These are phyloP conservation scores for Boletus insuetus DNA, from an alignment of 768 basidiomycete species.

Conservation along the genomic window DNA sequence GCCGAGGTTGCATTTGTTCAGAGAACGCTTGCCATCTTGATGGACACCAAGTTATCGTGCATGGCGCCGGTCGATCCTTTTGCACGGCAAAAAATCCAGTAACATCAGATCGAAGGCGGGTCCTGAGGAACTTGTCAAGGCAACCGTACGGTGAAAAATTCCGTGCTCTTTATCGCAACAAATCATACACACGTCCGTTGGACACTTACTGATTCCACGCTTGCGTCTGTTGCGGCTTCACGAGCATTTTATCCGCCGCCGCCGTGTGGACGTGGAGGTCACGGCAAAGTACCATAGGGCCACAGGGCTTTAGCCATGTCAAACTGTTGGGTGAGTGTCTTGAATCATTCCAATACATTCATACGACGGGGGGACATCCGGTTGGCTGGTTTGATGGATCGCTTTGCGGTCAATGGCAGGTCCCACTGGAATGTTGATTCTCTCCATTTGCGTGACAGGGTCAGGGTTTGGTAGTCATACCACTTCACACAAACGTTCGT, in stretches of 20 bases:
- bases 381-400: not conserved
- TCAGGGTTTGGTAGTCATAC: conserved; percentile 12
- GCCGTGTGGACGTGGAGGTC: not conserved
- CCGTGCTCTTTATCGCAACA: conserved; percentile 15
- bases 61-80: not conserved
- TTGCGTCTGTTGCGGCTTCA: conserved; percentile 10
- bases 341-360: conserved; percentile 25
- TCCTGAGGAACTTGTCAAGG: conserved; percentile 7
- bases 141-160: conserved; percentile 24
- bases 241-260: conserved; percentile 8
- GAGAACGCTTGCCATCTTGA: conserved; percentile 6
- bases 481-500: conserved; percentile 23
- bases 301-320: not conserved
- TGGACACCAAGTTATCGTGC: not conserved
- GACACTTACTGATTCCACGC: conserved; percentile 19
- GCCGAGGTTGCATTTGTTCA: not conserved
- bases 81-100: not conserved
- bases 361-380: conserved; percentile 18
- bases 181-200: conserved; percentile 12
- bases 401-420: not conserved
- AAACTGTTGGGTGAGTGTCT: conserved; percentile 27
- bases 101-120: not conserved
- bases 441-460: conserved; percentile 2
- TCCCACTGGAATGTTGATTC: not conserved
- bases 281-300: not conserved